Evolutionary conservation across 805 yeast species (phyloP), one percentile per base, ranked within the genome.

Genomic region (Metschnikowia bowlesiae): DNA sequence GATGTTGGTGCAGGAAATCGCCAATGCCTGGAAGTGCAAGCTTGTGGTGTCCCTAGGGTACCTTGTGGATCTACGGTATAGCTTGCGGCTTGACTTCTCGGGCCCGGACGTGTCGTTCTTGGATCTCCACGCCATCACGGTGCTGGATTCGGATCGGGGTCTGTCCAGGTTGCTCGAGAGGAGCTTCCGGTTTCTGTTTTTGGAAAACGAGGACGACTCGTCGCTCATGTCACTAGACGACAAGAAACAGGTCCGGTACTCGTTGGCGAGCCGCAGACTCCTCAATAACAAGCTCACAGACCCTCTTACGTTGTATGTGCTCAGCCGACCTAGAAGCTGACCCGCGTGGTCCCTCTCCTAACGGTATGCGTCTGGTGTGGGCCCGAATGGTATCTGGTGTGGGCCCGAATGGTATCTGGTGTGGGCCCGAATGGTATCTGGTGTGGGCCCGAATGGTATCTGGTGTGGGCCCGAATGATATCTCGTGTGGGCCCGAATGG

Each of bases 11-110:
- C 34, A 53, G 8, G 61, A 55, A 11, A 30, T 56, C 6, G 52
- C 56, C 30, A 43, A 48, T 11, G 36, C 45, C 3, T 64, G 68
- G 68, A 63, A 57, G 29, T 62, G 66, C 45, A 55, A 56, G 14
- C 42, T 63, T 13, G 54, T 53, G 43, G 57, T 62, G 13, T 51
- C 65, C 2, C 43, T 62, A 6, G 60, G 59, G 16, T 58, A 55
- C 38, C 41, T 64, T 33, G 55, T 57, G 8, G 53, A 54, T 34
- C 37, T 62, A 32, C 54, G 66, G 28, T 49, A 48, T 40, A 48
- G 49, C 26, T 30, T 62, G 28, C 54, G 56, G 14, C 28, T 41
- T 8, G 46, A 54, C 8, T 36, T 44, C 4, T 16, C 45, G 18
- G 34, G 34, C 7, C 50, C 46, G 3, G 66, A 63, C 28, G 39